These are phyloP conservation scores for Aphanomyces euteiches DNA, from an alignment of 352 stramenopile species.

Conservation along the genomic window DNA sequence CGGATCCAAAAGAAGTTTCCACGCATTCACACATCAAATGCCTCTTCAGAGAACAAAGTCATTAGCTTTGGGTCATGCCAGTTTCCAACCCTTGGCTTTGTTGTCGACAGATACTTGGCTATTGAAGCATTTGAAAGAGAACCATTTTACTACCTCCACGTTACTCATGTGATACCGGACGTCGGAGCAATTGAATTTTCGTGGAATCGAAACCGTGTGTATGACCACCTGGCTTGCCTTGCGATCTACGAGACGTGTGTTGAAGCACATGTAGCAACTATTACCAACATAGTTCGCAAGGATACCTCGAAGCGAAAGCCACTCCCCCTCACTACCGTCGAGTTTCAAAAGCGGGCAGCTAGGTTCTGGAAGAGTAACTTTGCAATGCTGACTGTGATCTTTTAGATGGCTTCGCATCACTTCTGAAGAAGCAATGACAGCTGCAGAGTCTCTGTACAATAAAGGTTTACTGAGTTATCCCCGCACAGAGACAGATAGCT, in stretches of 20 bases:
- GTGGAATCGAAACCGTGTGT: constrained; percentile 94
- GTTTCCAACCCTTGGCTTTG: constrained; percentile 98
- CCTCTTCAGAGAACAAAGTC: constrained; percentile 58
- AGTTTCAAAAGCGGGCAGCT: constrained; percentile 97
- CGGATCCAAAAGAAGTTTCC: constrained; percentile 85
- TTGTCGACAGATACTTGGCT: constrained; percentile 90
- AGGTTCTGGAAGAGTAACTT: not conserved
- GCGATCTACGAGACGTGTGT: constrained; percentile 89
- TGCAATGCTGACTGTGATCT: not conserved
- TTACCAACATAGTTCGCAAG: constrained; percentile 67
- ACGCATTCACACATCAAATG: constrained; percentile 41
- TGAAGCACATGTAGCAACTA: constrained; percentile 54
- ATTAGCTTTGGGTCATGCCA: constrained; percentile 99
- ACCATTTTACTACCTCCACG: constrained; percentile 94
- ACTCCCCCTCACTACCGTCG: constrained; percentile 96
- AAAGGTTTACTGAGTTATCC: constrained; percentile 98
- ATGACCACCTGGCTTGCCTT: constrained; percentile 90
- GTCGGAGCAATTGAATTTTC: constrained; percentile 81
- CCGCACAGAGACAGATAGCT: constrained; percentile 99
- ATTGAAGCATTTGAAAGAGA: constrained; percentile 97
- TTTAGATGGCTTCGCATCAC: constrained; percentile 91
- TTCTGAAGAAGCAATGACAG: constrained; percentile 95
- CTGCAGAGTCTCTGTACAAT: constrained; percentile 96
- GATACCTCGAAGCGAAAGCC: constrained; percentile 93
- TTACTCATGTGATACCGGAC: constrained; percentile 61